phyloP scores from a whole-genome alignment of 352 stramenopile species.

The Blastocystis sp. region DNA sequence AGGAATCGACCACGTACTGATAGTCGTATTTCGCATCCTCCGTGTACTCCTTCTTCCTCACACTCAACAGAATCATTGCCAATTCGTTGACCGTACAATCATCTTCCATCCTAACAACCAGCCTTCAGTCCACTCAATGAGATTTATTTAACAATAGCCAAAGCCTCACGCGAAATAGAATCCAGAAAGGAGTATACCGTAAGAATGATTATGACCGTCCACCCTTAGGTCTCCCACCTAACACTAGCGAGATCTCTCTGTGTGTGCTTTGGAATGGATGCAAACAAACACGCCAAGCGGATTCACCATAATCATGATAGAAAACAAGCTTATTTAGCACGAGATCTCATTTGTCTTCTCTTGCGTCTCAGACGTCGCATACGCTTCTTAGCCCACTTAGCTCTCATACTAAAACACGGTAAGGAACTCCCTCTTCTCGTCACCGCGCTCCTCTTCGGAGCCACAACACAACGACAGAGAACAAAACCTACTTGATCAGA shows the following conservation, averaged over 20 bases:
- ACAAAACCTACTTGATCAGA: constrained; percentile 19
- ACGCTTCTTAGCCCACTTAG: constrained; percentile 65
- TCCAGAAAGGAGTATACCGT: too few relatives aligned
- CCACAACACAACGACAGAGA: background rate
- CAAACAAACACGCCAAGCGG: background rate
- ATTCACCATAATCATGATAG: background rate
- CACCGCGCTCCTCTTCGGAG: background rate
- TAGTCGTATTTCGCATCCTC: background rate
- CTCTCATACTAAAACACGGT: constrained; percentile 17
- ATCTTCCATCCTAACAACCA: background rate
- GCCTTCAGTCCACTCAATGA: too few relatives aligned
- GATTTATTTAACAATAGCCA: too few relatives aligned
- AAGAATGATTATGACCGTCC: too few relatives aligned
- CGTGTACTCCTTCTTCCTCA: background rate
- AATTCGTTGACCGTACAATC: background rate
- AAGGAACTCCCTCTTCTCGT: background rate
- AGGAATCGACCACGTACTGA: background rate
- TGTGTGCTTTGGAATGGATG: too few relatives aligned
- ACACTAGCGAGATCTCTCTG: too few relatives aligned
- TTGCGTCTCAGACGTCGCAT: constrained; percentile 65
- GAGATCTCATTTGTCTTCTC: constrained; percentile 68
- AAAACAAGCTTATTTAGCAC: constrained; percentile 52
- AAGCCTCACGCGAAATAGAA: too few relatives aligned
- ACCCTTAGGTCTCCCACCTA: too few relatives aligned
- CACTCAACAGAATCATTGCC: background rate